These are phyloP conservation scores for Quambalaria eucalypti DNA, from an alignment of 1,284 basidiomycete species.

Conservation along the genomic window DNA sequence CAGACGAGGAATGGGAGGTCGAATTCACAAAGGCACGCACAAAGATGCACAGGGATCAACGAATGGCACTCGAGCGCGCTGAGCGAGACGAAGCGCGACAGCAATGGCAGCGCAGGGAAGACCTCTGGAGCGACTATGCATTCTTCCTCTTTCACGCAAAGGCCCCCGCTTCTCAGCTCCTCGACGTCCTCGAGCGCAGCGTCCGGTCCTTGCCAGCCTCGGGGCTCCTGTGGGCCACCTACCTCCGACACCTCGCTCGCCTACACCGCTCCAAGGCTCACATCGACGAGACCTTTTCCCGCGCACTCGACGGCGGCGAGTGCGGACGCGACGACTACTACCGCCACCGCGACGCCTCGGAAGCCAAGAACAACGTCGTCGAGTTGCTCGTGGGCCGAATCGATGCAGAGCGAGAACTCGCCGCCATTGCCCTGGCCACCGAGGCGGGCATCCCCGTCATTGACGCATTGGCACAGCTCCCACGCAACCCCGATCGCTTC, in stretches of 20 bases:
- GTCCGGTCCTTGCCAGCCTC: conserved; percentile 22
- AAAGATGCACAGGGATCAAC: not conserved
- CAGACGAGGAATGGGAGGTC: not conserved
- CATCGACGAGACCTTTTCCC: conserved; percentile 25
- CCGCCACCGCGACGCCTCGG: conserved; percentile 3
- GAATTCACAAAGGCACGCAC: not conserved
- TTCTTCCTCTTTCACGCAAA: conserved; percentile 6
- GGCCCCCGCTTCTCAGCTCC: conserved; percentile 16
- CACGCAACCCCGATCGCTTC: conserved; percentile 27
- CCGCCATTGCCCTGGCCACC: conserved; percentile 14
- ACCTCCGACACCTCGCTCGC: conserved; percentile 23
- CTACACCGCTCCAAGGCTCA: conserved; percentile 21
- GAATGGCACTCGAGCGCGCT: not conserved
- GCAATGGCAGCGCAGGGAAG: conserved; percentile 15
- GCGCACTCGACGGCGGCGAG: conserved; percentile 11
- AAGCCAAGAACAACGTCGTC: conserved; percentile 13
- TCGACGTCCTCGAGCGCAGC: conserved; percentile 19
- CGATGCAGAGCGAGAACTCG: conserved; percentile 37
- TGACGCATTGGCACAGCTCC: conserved; percentile 16
- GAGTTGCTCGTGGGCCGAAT: conserved; percentile 31
- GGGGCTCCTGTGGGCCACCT: conserved; percentile 18
- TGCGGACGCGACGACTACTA: not conserved
- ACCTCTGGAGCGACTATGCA: conserved; percentile 35
- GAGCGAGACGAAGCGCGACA: not conserved
- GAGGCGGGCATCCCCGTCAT: conserved; percentile 8